Base-by-base conservation (phyloP, 371 early-diverging fungal genomes). In the Mucor irregularis region DNA sequence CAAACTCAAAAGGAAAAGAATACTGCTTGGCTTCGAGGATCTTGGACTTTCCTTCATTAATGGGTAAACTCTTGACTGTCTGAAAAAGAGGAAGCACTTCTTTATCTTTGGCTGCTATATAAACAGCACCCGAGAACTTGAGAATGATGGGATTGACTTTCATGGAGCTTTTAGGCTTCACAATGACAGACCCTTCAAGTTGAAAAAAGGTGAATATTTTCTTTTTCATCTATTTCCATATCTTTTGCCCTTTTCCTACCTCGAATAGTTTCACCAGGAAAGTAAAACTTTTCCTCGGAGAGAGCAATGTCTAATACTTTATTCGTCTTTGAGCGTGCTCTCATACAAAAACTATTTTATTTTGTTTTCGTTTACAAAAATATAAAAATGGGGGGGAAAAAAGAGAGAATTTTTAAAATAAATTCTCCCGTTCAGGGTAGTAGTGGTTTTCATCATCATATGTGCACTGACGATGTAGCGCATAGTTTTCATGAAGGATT, bases 1-100 rank as follows among this genome's bases (percentile, higher is more conserved):
- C 29, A 39, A 79, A 74, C 42, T 79, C 68, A 51, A 79, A 79
- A 21, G 76, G 66, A 53, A 73, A 79, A 6, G 37, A 38, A 53
- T 79, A 63, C 2, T 30, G 56, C 42, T 70, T 73, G 22, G 66
- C 64, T 24, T 78, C 74, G n/a, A 78, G 40, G 1, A 64, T 49
- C 39, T 53, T 56, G 10, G 58, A 39, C 49, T 71, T 72, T 39
- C 53, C 56, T 31, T 56, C 46, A 13, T 63, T 52, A 3, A 64
- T 56, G 9, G 66, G 49, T 9, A 73, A 53, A 1, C 39, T 49
- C 52, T 69, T 61, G 16, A 29, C 52, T 21, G 34, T 48, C 9
- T 67, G 61, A 53, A 79, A 74, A 33, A 77, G 44, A 1, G 57
- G 28, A 11, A 71, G 58, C 2, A 49, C 47, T 39, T 71, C 68